Evolutionary conservation across 176 grass and related monocot genomes (phyloP).

Genomic region (Ampelocalamus luodianensis): DNA sequence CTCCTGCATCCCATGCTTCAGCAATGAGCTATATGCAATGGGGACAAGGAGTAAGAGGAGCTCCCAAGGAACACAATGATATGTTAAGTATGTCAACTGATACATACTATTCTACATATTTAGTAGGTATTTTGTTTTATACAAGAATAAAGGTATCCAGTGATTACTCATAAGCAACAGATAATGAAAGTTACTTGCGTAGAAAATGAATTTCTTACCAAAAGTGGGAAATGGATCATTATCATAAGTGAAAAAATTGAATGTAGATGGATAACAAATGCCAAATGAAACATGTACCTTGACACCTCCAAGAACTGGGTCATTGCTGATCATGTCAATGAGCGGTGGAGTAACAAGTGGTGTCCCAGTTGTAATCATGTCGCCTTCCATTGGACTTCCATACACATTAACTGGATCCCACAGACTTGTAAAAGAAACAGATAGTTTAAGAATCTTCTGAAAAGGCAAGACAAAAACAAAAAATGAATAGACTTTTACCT

Average conservation of each 20-base stretch:
- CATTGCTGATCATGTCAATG: slow-evolving; percentile 98
- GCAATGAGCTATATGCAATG: slow-evolving; percentile 77
- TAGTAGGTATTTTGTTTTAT: neutral
- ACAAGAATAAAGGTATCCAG: neutral
- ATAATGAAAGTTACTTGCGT: slow-evolving; percentile 23
- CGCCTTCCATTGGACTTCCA: slow-evolving; percentile 68
- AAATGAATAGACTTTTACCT: slow-evolving; percentile 49
- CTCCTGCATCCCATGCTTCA: slow-evolving; percentile 99
- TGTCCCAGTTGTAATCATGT: slow-evolving; percentile 75
- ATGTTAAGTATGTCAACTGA: neutral
- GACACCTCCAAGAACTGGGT: slow-evolving; percentile 82
- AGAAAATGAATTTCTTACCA: neutral
- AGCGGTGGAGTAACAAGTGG: slow-evolving; percentile 74
- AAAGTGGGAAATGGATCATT: neutral
- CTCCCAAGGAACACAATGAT: slow-evolving; percentile 5
- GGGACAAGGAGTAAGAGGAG: slow-evolving; percentile 32
- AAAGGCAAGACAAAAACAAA: slow-evolving; percentile 10
- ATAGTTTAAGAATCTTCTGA: slow-evolving; percentile 25
- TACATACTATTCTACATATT: slow-evolving; percentile 22
- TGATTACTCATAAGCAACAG: slow-evolving; percentile 1
- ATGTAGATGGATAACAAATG: neutral
- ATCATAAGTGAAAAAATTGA: slow-evolving; percentile 26
- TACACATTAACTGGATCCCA: slow-evolving; percentile 96
- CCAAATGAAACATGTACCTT: slow-evolving; percentile 67
- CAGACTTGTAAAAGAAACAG: slow-evolving; percentile 54